Conservation (phyloP, 768 basidiomycete species). For the Megacollybia marginata region DNA sequence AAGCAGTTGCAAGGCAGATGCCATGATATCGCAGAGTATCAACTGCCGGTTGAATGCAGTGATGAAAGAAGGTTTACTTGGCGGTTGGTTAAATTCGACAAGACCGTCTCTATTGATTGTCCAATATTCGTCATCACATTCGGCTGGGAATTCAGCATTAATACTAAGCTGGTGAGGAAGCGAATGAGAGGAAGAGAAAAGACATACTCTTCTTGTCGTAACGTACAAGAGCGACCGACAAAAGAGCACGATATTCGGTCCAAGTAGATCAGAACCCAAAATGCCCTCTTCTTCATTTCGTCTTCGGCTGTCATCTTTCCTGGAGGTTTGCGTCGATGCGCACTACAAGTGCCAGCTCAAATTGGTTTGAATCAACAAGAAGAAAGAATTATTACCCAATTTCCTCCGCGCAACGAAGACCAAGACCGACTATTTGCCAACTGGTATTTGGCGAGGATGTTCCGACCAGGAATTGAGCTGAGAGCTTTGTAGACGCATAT, state of each 20-base stretch:
- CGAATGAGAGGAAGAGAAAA: neutral
- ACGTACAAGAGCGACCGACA: constrained; percentile 45
- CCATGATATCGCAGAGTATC: constrained; percentile 4
- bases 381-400: too few relatives aligned
- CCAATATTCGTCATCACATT: constrained; percentile 59
- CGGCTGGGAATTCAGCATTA: constrained; percentile 40
- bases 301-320: too few relatives aligned
- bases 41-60: constrained; percentile 2
- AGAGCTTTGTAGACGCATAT: constrained; percentile 13
- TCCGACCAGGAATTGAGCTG: constrained; percentile 24
- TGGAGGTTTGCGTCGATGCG: too few relatives aligned
- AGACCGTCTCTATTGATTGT: constrained; percentile 2
- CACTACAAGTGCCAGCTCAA: too few relatives aligned
- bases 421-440: constrained; percentile 40
- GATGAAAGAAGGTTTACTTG: constrained; percentile 3
- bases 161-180: constrained; percentile 29
- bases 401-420: constrained; percentile 30
- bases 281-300: too few relatives aligned
- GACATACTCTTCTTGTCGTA: constrained; percentile 51
- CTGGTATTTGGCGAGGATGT: constrained; percentile 27
- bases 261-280: constrained; percentile 36
- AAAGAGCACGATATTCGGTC: constrained; percentile 31
- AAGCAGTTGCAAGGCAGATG: neutral
- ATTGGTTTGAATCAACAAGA: too few relatives aligned
- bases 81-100: constrained; percentile 6